These are phyloP conservation scores for Staphylotrichum tortipilum DNA, from an alignment of 495 filamentous ascomycete species.

Conservation along the genomic window DNA sequence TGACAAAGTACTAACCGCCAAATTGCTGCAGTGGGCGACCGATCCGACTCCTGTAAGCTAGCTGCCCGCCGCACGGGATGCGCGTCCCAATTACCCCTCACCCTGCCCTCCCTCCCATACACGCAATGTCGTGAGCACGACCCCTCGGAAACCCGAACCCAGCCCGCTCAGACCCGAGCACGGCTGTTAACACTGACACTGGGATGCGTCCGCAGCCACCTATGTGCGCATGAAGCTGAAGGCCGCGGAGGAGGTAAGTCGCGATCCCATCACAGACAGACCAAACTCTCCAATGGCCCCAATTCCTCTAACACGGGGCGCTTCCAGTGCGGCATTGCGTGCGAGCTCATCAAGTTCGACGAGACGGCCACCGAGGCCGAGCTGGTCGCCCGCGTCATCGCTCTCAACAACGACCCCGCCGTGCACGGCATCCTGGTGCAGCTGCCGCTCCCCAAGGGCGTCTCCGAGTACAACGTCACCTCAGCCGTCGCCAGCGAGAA, in stretches of 20 bases:
- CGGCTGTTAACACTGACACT: not conserved
- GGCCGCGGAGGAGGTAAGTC: slow-evolving; percentile 77
- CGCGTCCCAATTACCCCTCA: not conserved
- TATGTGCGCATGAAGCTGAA: slow-evolving; percentile 99
- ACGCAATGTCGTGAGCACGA: no score
- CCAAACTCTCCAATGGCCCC: not conserved
- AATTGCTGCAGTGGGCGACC: slow-evolving; percentile 58
- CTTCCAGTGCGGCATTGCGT: slow-evolving; percentile 73
- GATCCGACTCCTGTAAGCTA: slow-evolving; percentile 83
- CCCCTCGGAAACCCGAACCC: no score
- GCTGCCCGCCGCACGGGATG: no score
- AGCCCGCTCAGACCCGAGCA: no score
- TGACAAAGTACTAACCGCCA: slow-evolving; percentile 10
- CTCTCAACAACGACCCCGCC: slow-evolving; percentile 76
- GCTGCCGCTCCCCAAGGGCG: slow-evolving; percentile 76
- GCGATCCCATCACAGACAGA: not conserved
- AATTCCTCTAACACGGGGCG: not conserved
- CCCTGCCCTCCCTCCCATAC: no score
- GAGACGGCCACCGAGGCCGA: slow-evolving; percentile 76
- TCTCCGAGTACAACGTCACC: slow-evolving; percentile 83
- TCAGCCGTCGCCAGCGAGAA: slow-evolving; percentile 86
- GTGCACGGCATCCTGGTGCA: slow-evolving; percentile 94
- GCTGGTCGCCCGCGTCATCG: slow-evolving; percentile 69
- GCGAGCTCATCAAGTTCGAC: slow-evolving; percentile 73
- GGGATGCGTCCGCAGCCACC: slow-evolving; percentile 52